Conservation (phyloP, 768 basidiomycete species). For the Boletus patriciae region DNA sequence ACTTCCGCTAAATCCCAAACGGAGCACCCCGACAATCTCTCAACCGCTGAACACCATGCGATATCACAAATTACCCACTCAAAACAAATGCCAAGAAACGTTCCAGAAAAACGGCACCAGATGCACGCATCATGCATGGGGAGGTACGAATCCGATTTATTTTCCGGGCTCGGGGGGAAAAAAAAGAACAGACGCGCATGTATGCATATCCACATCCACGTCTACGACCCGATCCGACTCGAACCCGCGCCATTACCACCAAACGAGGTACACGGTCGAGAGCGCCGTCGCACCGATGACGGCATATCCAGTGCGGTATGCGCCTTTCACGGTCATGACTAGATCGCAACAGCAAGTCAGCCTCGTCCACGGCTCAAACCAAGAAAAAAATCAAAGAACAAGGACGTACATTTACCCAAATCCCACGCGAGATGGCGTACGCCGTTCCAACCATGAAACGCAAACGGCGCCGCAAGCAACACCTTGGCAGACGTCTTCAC, state of each 20-base stretch:
- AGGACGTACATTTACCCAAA: constrained; percentile 74
- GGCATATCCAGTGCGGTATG: constrained; percentile 78
- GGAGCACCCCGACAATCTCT: no score
- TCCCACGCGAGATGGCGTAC: constrained; percentile 92
- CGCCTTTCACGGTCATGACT: constrained; percentile 83
- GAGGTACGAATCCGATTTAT: neutral
- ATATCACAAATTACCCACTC: no score
- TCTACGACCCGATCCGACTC: constrained; percentile 30
- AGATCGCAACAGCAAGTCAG: neutral
- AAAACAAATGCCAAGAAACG: neutral
- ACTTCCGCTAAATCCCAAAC: no score
- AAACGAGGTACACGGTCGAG: constrained; percentile 64
- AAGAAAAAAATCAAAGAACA: neutral
- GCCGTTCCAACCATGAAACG: constrained; percentile 90
- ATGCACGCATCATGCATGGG: neutral
- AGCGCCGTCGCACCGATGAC: constrained; percentile 79
- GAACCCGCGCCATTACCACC: constrained; percentile 34
- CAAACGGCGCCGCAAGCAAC: constrained; percentile 81
- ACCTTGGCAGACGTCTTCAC: constrained; percentile 77
- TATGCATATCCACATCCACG: neutral
- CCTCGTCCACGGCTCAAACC: neutral
- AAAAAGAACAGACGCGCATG: neutral
- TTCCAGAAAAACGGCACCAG: neutral
- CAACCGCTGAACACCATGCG: no score
- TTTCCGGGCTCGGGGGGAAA: neutral